phyloP scores from a whole-genome alignment of 257 asterid species.

The Solanum raphanifolium region DNA sequence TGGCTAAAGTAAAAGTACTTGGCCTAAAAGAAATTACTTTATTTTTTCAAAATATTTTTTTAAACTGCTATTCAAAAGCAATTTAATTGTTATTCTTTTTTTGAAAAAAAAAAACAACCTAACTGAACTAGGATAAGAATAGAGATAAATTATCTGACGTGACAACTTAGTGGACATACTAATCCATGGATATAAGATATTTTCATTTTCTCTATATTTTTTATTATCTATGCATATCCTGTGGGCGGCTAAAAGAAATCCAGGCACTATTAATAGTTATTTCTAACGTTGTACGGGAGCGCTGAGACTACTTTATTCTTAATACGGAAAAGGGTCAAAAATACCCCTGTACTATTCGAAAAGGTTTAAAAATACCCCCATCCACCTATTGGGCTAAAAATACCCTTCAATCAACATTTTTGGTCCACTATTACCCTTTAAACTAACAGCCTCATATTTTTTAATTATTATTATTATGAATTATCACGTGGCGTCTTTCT shows the following conservation, averaged over 20 bases:
- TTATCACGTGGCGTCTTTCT: too few species aligned
- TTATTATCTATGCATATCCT: neutral
- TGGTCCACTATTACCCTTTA: too few species aligned
- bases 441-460: too few species aligned
- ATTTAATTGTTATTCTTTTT: too few species aligned
- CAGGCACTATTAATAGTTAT: neutral
- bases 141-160: neutral
- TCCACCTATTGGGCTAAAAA: too few species aligned
- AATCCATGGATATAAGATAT: neutral
- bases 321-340: neutral
- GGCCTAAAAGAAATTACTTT: neutral
- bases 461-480: too few species aligned
- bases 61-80: neutral
- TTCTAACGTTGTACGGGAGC: rapidly evolving
- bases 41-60: too few species aligned
- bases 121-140: neutral
- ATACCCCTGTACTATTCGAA: too few species aligned
- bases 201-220: neutral
- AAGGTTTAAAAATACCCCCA: too few species aligned
- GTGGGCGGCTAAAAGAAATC: neutral
- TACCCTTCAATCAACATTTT: too few species aligned
- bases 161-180: neutral
- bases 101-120: neutral
- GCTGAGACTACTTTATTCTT: rapidly evolving
- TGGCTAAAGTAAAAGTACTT: neutral